Evolutionary conservation across 148 eudicot species (phyloP).

Genomic region (Camellia sinensis): DNA sequence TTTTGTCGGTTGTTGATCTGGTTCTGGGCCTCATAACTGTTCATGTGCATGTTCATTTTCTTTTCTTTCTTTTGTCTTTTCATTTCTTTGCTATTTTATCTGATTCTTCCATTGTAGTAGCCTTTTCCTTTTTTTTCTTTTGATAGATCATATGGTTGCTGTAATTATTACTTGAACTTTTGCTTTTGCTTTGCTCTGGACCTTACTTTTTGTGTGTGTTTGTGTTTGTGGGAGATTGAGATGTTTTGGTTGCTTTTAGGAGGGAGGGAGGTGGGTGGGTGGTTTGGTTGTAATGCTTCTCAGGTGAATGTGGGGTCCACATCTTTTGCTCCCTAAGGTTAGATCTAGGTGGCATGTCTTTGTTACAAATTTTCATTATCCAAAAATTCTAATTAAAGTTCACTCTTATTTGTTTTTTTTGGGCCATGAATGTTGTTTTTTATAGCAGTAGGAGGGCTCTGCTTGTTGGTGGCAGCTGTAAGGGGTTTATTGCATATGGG

Average conservation of each 20-base stretch:
- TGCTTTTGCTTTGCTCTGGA: slow-evolving; percentile 19
- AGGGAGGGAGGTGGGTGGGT: neutral
- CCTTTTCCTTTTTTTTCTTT: neutral
- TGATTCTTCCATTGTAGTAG: neutral
- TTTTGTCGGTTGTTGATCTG: slow-evolving; percentile 8
- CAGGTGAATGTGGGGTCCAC: too few relatives aligned
- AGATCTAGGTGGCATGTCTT: too few relatives aligned
- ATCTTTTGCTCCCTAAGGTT: too few relatives aligned
- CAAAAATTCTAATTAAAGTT: too few relatives aligned
- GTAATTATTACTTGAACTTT: slow-evolving; percentile 41
- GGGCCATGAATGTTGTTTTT: too few relatives aligned
- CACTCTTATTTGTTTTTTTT: too few relatives aligned
- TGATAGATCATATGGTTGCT: slow-evolving; percentile 31
- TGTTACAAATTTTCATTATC: too few relatives aligned
- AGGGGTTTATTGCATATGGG: too few relatives aligned
- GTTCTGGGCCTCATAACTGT: neutral
- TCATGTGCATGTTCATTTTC: neutral
- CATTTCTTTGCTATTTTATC: neutral
- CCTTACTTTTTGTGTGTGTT: neutral
- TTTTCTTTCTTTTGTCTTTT: neutral
- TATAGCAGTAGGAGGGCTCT: too few relatives aligned
- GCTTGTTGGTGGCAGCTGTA: too few relatives aligned
- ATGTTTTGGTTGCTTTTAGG: neutral
- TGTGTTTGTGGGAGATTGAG: neutral
- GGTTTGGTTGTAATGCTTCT: slow-evolving; percentile 4